Base-by-base conservation (phyloP, 768 basidiomycete genomes). In the Naematelia encephala region DNA sequence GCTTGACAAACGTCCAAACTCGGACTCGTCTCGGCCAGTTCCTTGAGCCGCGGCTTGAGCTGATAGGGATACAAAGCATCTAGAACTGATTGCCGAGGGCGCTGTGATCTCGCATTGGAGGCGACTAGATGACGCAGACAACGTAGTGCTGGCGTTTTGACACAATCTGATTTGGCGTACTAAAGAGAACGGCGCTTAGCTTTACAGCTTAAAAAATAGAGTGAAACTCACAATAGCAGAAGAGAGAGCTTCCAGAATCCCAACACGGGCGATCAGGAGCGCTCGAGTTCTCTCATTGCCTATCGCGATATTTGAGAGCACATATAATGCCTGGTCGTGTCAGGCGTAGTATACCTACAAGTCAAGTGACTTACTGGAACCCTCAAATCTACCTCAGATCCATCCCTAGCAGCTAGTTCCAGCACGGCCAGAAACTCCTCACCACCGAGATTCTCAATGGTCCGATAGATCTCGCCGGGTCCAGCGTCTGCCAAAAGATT, bases 21-120 rank as follows among this genome's bases (percentile, higher is more conserved):
- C 1, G 47, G 39, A 25, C 45, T 53, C 8, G 23, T 29, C 25
- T 69, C 66, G 4, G 51, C 55, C 19, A 73, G 34, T 5, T 67
- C 67, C 25, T 45, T 47, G 3, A 70, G 34, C 21, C 69, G 34
- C 14, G 61, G 13, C 47, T 58, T 61, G 12, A 73, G 59, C 44
- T 67, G 65, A 55, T 73, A 73, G 3, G 69, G 72, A 39, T 66
- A 59, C 25, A 73, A 66, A 4, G 66, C 51, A 34, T 68, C 69
- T 11, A 73, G 39, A 51, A 73, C 66, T 12, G 56, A 51, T 49
- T 63, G 67, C 50, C 72, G 43, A 3, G 72, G 72, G 46, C 61
- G 57, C 26, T 62, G 59, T 12, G 66, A 60, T 44, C 63, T 56
- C 11, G 62, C 54, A 19, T 62, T 67, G 39, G 64, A 57, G 54